Evolutionary conservation across 257 asterid genomes (phyloP).

Genomic region (Salvia rosmarinus): DNA sequence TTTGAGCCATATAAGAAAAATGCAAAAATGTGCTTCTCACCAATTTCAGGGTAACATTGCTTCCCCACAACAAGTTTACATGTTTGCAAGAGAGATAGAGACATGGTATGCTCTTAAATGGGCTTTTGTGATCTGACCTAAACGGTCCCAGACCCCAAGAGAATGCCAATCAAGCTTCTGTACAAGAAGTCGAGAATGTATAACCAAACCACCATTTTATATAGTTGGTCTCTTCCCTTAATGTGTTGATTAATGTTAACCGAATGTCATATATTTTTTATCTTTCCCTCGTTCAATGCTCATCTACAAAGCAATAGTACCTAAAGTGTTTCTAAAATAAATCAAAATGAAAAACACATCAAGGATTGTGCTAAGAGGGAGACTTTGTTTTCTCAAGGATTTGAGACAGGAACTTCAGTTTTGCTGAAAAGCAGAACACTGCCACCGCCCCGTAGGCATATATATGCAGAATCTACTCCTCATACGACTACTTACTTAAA

Average conservation of each 20-base stretch:
- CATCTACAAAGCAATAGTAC: conserved; percentile 6
- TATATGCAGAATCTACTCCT: neutral
- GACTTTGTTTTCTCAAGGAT: neutral
- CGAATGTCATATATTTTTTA: neutral
- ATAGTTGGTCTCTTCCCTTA: neutral
- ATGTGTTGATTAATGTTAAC: neutral
- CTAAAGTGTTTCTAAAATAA: conserved; percentile 1
- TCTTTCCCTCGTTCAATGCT: neutral
- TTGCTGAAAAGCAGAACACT: neutral
- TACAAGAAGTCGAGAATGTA: neutral
- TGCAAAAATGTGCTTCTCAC: neutral
- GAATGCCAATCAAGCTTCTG: conserved; percentile 21
- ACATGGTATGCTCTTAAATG: conserved; percentile 10
- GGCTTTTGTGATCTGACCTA: neutral
- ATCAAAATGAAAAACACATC: neutral
- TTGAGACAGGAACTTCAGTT: conserved; percentile 14
- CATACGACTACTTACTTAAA: conserved; percentile 2
- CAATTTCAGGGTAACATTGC: neutral
- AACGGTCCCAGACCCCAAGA: conserved; percentile 11
- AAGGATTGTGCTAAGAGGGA: conserved; percentile 26
- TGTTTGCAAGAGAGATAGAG: neutral
- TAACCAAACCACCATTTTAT: neutral
- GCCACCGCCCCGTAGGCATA: conserved; percentile 15
- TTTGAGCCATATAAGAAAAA: neutral
- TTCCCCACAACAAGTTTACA: neutral